A percentile compares a stretch with the other conserved stretches of the same genome.
Conservation (phyloP, 2,329 filamentous ascomycete genomes). For the Colletotrichum horii region DNA sequence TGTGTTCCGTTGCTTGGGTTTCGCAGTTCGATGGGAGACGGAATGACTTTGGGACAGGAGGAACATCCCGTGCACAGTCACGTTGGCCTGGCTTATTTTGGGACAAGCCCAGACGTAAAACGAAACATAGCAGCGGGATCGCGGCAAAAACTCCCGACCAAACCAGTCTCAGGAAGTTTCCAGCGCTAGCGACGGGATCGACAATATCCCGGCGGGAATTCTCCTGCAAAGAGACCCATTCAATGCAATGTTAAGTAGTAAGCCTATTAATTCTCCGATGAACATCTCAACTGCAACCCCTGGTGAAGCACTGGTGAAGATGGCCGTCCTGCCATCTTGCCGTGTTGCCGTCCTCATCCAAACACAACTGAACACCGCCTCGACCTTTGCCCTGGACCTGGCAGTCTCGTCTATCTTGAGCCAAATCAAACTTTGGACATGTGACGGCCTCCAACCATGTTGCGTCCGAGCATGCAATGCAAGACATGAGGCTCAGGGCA, state of each 20-base stretch:
- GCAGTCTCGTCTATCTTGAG: not conserved
- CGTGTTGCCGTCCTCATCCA: not conserved
- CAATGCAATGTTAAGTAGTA: not conserved
- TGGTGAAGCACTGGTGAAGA: not conserved
- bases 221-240: not conserved
- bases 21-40: not conserved
- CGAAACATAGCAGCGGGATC: not conserved
- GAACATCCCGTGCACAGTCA: not conserved
- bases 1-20: not conserved
- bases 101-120: not conserved
- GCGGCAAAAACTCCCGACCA: not conserved
- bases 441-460: not conserved
- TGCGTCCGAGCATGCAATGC: not conserved
- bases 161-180: not conserved
- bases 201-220: not conserved
- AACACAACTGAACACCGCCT: not conserved
- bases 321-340: not conserved
- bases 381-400: not conserved
- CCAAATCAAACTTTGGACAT: not conserved
- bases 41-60: not conserved
- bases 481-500: not conserved
- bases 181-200: not conserved
- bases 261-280: not conserved
- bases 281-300: not conserved
- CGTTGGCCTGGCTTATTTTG: not conserved